Evolutionary conservation across 257 asterid species (phyloP), one percentile per base, ranked within the genome.

Genomic region (Nicotiana attenuata): DNA sequence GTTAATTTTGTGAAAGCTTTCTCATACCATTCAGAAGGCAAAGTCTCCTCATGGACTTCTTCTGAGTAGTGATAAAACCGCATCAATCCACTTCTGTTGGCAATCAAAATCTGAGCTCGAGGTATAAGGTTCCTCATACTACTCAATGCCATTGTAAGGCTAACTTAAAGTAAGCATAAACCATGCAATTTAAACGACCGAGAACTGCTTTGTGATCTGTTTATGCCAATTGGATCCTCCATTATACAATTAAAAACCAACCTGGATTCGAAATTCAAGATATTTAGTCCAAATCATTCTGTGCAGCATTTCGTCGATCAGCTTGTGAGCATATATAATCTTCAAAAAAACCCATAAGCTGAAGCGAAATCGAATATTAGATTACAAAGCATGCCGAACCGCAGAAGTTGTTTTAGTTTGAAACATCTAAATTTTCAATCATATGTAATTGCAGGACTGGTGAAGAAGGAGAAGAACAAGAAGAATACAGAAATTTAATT

Each of bases 1-100:
- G 78, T 82, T 86, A 92, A 90, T 88, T 41, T 41, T 8, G 50
- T 1, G 47, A 41, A 41, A 41, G 50, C 50, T 41, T 41, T 41
- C 13, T 1, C 97, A 59, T 85, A 89, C 98, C 98, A 96, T 82
- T 92, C 97, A 5, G 88, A 80, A 77, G 95, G 84, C 4, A 86
- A 84, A 82, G 66, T 26, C 35, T 84, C 89, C 31, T 79, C 86
- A 41, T 84, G 84, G 71, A 80, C 76, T 29, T 88, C 82, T 73
- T 82, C 91, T 24, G 76, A 53, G 28, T 86, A 82, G 29, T 88
- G 87, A 83, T 81, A 78, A 50, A 81, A 38, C 17, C 82, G 56
- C 87, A 82, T 78, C 56, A 60, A 29, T 56, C 53, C 81, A 20
- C 45, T 85, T 53, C 33, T 83, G 71, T 38, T 76, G n/a, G 56